Percentiles rank a stretch among this genome's conserved stretches.
phyloP scores from a whole-genome alignment of 345 rosid genomes.

The Populus simonii region DNA sequence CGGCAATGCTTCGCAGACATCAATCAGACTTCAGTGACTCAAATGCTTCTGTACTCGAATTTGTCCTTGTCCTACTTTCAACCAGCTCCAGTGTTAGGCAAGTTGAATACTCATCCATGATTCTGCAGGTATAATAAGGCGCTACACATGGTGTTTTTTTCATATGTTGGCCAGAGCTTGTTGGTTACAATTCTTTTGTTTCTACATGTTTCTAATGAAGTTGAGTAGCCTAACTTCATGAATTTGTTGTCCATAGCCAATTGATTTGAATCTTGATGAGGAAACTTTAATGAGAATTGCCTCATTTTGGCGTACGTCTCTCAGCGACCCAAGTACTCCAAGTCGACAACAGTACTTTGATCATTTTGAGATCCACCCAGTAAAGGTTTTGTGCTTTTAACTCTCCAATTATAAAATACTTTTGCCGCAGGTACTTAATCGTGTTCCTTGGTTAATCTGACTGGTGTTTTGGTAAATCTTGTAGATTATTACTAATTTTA shows the following conservation, averaged over 20 bases:
- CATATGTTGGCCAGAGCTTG: slow-evolving; percentile 2
- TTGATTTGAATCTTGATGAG: slow-evolving; percentile 85
- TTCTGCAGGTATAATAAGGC: slow-evolving; percentile 68
- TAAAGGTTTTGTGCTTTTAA: slow-evolving; percentile 58
- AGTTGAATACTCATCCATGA: slow-evolving; percentile 65
- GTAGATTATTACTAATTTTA: slow-evolving; percentile 75
- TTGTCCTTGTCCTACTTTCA: slow-evolving; percentile 55
- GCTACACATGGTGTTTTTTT: slow-evolving; percentile 6
- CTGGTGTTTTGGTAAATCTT: slow-evolving; percentile 10
- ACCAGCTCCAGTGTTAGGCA: slow-evolving; percentile 64
- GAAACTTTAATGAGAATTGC: slow-evolving; percentile 83
- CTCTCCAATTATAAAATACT: not conserved
- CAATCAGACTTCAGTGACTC: slow-evolving; percentile 43
- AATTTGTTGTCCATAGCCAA: slow-evolving; percentile 50
- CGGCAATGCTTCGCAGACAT: slow-evolving; percentile 83
- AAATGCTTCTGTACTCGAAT: slow-evolving; percentile 50
- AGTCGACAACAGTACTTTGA: slow-evolving; percentile 85
- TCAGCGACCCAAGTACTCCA: slow-evolving; percentile 57
- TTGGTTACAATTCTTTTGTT: slow-evolving; percentile 12
- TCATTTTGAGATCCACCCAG: slow-evolving; percentile 90
- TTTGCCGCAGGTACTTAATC: slow-evolving; percentile 3
- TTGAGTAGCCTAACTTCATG: slow-evolving; percentile 19
- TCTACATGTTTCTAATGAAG: slow-evolving; percentile 10
- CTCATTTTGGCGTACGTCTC: slow-evolving; percentile 86
- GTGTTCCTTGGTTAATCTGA: slow-evolving; percentile 13